phyloP scores from a whole-genome alignment of 1,139 yeast genomes.

The Debaryomycetaceae sp. region DNA sequence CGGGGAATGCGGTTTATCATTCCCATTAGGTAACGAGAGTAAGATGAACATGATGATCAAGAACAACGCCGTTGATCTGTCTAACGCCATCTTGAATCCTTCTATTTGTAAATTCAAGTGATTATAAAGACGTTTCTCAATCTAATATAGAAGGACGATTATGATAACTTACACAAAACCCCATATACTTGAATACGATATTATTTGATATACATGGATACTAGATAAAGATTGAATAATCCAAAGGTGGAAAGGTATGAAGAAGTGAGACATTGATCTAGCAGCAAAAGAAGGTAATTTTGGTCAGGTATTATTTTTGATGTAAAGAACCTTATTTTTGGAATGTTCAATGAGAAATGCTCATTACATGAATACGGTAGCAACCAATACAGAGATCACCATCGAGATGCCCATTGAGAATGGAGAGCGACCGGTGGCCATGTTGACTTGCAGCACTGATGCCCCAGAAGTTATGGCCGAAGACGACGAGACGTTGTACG shows the following conservation, averaged over 20 bases:
- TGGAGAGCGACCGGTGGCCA: constrained; percentile 1
- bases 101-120: no score
- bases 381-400: constrained; percentile 1
- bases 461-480: constrained; percentile 1
- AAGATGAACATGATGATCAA: constrained; percentile 37
- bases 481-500: constrained; percentile 1
- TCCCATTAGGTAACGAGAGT: constrained; percentile 27
- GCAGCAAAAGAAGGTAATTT: background rate
- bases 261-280: background rate
- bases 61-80: constrained; percentile 36
- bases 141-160: background rate
- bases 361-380: constrained; percentile 4
- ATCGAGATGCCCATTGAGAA: constrained; percentile 2
- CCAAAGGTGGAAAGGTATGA: background rate
- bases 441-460: constrained; percentile 2
- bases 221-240: background rate
- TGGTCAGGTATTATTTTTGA: background rate
- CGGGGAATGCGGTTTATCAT: constrained; percentile 28
- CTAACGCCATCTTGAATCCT: constrained; percentile 15
- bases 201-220: background rate
- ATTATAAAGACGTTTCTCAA: no score
- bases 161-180: background rate
- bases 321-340: background rate
- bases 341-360: background rate
- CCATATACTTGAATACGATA: no score